These are phyloP conservation scores for Inga laurina DNA, from an alignment of 306 rosid genomes.

Conservation along the genomic window DNA sequence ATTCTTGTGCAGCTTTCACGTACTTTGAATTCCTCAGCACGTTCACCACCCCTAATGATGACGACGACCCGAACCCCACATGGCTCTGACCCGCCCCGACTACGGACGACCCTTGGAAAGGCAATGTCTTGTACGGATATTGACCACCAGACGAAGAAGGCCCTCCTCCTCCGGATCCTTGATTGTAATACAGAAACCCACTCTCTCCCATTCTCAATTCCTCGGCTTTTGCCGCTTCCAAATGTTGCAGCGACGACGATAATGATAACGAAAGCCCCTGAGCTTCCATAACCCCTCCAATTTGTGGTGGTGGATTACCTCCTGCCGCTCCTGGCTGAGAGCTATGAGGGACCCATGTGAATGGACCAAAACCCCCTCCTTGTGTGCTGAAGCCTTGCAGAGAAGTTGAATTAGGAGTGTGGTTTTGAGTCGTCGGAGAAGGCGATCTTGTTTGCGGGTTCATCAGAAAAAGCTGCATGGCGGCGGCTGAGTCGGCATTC, in stretches of 20 bases:
- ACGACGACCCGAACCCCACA: conserved; percentile 55
- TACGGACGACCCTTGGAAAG: conserved; percentile 38
- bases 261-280: conserved; percentile 72
- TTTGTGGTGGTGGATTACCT: conserved; percentile 28
- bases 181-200: conserved; percentile 51
- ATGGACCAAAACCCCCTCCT: conserved; percentile 69
- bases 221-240: conserved; percentile 65
- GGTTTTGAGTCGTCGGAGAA: conserved; percentile 55
- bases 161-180: conserved; percentile 32
- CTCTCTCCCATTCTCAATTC: conserved; percentile 60
- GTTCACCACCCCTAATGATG: conserved; percentile 62
- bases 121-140: conserved; percentile 45
- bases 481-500: conserved; percentile 89
- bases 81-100: conserved; percentile 30
- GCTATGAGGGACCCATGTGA: conserved; percentile 57
- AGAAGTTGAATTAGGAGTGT: conserved; percentile 34
- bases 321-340: conserved; percentile 32
- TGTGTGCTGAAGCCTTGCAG: conserved; percentile 35
- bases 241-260: conserved; percentile 61
- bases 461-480: conserved; percentile 97
- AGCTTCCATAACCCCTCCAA: conserved; percentile 56
- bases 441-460: conserved; percentile 86
- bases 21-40: conserved; percentile 74
- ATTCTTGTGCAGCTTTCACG: conserved; percentile 72
- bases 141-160: conserved; percentile 34